Evolutionary conservation across 495 filamentous ascomycete species (phyloP).

Genomic region (Penicillium cataractarum): DNA sequence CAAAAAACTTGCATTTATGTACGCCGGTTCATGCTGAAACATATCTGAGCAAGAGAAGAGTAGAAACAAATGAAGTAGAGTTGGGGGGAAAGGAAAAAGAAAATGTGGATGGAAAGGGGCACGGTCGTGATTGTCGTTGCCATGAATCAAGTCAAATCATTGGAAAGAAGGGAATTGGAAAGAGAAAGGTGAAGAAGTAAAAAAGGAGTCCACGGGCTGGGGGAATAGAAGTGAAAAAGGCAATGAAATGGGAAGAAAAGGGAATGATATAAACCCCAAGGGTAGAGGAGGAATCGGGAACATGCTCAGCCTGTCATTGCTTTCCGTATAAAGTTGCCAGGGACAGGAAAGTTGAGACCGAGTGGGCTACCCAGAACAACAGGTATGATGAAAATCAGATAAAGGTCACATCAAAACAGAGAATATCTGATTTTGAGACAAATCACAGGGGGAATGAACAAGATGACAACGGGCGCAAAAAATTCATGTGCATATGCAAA

Average conservation of each 20-base stretch:
- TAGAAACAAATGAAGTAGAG: conserved; percentile 5
- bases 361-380: too few relatives aligned
- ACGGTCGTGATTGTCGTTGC: conserved; percentile 9
- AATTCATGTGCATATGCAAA: conserved; percentile 17
- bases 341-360: neutral
- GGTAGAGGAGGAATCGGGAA: neutral
- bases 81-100: neutral
- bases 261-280: too few relatives aligned
- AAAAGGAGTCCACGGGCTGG: neutral
- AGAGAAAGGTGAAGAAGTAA: neutral
- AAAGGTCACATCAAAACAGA: neutral
- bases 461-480: neutral
- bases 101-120: conserved; percentile 3
- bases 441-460: neutral
- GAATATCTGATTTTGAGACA: conserved; percentile 1
- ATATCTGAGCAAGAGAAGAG: conserved; percentile 24
- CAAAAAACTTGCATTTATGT: conserved; percentile 30
- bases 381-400: neutral
- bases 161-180: conserved; percentile 5
- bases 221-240: neutral
- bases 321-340: neutral
- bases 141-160: conserved; percentile 1
- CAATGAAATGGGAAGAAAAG: neutral
- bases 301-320: neutral
- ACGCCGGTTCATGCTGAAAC: conserved; percentile 36